Conservation (phyloP, 768 basidiomycete species). For the Rhizopogon vulgaris region DNA sequence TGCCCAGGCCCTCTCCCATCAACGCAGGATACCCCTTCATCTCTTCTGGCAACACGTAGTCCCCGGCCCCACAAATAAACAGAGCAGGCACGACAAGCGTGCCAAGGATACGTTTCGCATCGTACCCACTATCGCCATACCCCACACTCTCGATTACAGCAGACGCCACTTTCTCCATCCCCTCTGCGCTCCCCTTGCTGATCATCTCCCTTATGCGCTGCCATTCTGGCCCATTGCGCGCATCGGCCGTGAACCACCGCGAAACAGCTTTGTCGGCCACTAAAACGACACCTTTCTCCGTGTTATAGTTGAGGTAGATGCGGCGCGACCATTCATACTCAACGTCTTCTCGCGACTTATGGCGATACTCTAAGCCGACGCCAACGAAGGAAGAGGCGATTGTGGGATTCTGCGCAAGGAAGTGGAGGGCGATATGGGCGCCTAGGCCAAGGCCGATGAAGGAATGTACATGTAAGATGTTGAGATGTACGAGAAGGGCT, state of each 20-base stretch:
- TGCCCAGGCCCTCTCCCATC: neutral
- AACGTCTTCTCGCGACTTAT: neutral
- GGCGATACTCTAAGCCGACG: too few species aligned
- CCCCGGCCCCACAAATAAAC: neutral
- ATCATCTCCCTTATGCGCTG: too few species aligned
- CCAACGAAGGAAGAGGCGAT: neutral
- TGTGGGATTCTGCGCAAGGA: neutral
- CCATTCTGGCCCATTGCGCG: too few species aligned
- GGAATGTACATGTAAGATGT: neutral
- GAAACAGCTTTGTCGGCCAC: too few species aligned
- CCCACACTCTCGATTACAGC: neutral
- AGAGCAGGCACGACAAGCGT: neutral
- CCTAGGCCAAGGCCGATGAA: neutral
- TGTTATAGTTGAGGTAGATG: too few species aligned
- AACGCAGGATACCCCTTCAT: neutral
- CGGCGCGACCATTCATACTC: neutral
- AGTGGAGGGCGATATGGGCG: neutral
- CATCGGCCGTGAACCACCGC: too few species aligned
- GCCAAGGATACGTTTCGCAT: neutral
- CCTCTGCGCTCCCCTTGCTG: neutral
- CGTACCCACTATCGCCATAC: neutral
- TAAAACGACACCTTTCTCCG: too few species aligned
- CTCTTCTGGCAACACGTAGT: neutral
- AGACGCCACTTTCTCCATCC: neutral
- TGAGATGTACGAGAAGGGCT: neutral